phyloP scores from a whole-genome alignment of 1,139 yeast genomes.

The Candida tropicalis region DNA sequence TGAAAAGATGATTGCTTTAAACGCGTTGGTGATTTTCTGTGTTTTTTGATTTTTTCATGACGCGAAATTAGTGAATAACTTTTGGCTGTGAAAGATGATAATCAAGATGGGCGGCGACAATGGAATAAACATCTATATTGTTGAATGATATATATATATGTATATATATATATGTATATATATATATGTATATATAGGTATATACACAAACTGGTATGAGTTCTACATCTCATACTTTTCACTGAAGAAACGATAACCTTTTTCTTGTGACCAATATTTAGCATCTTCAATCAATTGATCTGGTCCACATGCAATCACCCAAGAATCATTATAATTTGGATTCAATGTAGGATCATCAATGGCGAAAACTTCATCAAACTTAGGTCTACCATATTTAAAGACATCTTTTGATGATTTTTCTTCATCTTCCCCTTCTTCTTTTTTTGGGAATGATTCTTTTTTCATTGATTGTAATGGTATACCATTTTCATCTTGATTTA shows the following conservation, averaged over 20 bases:
- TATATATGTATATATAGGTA: no score
- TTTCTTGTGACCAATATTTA: conserved; percentile 40
- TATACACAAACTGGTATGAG: no score
- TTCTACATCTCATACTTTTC: conserved; percentile 44
- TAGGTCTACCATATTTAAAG: conserved; percentile 42
- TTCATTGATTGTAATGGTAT: conserved; percentile 11
- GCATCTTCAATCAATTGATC: conserved; percentile 50
- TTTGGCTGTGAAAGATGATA: no score
- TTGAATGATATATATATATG: no score
- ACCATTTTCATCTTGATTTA: conserved; percentile 5
- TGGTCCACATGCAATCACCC: conserved; percentile 80
- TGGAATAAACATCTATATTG: no score
- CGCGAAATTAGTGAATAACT: no score
- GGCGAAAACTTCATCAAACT: conserved; percentile 31
- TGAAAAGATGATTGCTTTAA: no score
- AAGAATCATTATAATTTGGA: conserved; percentile 35
- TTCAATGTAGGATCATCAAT: conserved; percentile 25
- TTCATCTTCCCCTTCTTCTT: conserved; percentile 18
- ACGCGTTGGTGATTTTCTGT: no score
- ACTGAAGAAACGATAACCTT: conserved; percentile 41
- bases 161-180: no score
- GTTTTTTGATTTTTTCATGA: no score
- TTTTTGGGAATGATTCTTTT: conserved; percentile 6
- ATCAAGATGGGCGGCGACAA: no score
- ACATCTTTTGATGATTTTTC: conserved; percentile 15